Percentiles rank a stretch among this genome's conserved stretches.
Evolutionary conservation across 1,139 yeast species (phyloP).

Genomic region (Hyphopichia khmerensis): DNA sequence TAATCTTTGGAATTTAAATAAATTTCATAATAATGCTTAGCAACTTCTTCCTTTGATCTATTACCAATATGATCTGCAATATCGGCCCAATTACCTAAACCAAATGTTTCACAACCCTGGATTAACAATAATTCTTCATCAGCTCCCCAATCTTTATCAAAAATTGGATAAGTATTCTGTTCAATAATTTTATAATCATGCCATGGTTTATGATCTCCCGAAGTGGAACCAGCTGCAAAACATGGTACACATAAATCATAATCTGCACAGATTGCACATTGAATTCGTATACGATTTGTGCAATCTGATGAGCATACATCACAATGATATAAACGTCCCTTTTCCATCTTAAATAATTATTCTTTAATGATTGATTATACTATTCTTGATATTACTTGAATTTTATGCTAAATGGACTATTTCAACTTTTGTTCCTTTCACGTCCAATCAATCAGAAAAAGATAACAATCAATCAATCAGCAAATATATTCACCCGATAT

Average conservation of each 20-base stretch:
- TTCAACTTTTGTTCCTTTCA: too few relatives aligned
- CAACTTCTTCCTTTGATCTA: conserved; percentile 88
- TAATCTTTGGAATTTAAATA: conserved; percentile 70
- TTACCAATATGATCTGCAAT: conserved; percentile 94
- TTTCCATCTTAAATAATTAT: conserved; percentile 8
- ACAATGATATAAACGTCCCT: conserved; percentile 71
- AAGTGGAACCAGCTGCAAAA: conserved; percentile 77
- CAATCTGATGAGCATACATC: conserved; percentile 95
- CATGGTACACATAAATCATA: conserved; percentile 97
- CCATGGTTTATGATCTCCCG: conserved; percentile 90
- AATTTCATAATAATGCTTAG: conserved; percentile 69
- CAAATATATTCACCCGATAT: too few relatives aligned
- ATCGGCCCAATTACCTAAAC: conserved; percentile 97
- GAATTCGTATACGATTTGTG: conserved; percentile 83
- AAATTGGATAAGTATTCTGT: conserved; percentile 92
- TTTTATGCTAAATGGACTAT: too few relatives aligned
- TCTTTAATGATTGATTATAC: too few relatives aligned
- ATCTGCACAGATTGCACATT: conserved; percentile 90
- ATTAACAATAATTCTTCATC: conserved; percentile 88
- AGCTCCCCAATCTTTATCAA: conserved; percentile 94
- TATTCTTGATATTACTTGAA: too few relatives aligned
- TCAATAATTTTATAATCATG: conserved; percentile 92
- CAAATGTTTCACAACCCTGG: conserved; percentile 89
- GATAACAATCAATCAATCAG: conserved; percentile 9
- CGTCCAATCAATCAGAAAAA: conserved; percentile 6